Base-by-base conservation (phyloP, 148 eudicot species). In the Amaranthus cruentus region DNA sequence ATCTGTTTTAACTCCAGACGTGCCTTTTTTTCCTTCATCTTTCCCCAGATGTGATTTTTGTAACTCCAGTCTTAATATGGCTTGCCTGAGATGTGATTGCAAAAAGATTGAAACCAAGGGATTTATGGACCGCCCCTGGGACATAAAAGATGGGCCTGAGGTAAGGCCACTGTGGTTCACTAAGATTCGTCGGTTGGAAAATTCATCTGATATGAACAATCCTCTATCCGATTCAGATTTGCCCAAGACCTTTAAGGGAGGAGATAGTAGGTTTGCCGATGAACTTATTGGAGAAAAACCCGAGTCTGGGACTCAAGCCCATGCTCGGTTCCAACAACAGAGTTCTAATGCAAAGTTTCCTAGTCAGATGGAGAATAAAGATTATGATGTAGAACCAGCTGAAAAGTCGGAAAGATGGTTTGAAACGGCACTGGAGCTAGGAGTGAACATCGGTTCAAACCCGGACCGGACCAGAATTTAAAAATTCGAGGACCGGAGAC, bases 31-130 rank as follows among this genome's bases (percentile, higher is more conserved):
- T 66, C 55, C 59, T 28, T 68, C 49, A 9, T 18, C 62, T 46
- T 75, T 68, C 7, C 78, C 11, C 82, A 94, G 98, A 73, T 94
- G 98, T 78, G 77, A 84, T 76, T 94, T 91, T 85, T 84, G 66
- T 55, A 94, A 94, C 74, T 87, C 87, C 73, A 86, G 95, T 73
- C 84, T 85, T 66, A 89, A 91, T 79, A 18, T 46, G 8, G 80
- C 77, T 13, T 94, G 98, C 81, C 70, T 94, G 80, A 85, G 90
- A 81, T 94, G 98, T 54, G 93, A 91, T 75, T 88, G 95, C 86
- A 85, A 85, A 62, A 81, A 87, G 69, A 87, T 95, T 14, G 81
- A 72, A 15, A 81, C 59, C 50, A 63, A 74, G 55, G 59, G 77
- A 56, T 62, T 44, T 28, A 76, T 50, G 18, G 68, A 55, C 71